These are phyloP conservation scores for Carex arenaria DNA, from an alignment of 202 grass and related monocot genomes.

Conservation along the genomic window DNA sequence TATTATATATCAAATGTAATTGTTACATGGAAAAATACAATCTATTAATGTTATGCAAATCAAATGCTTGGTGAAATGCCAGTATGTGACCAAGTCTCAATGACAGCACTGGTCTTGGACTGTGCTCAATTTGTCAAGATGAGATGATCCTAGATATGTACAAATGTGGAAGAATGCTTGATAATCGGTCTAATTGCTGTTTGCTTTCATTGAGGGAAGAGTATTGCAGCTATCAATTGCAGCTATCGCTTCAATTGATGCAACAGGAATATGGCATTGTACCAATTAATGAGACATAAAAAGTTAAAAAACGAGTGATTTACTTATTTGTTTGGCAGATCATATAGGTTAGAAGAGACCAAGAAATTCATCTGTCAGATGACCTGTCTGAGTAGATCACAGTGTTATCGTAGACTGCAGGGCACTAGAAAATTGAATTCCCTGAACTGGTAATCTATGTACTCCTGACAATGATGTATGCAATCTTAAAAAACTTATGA, in stretches of 20 bases:
- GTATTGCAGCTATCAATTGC: not conserved
- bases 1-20: constrained; percentile 65
- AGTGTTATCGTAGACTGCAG: not conserved
- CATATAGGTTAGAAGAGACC: constrained; percentile 44
- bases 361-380: constrained; percentile 57
- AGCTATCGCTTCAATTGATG: constrained; percentile 44
- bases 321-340: constrained; percentile 70
- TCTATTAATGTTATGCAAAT: constrained; percentile 47
- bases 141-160: constrained; percentile 51
- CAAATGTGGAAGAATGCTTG: constrained; percentile 53
- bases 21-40: constrained; percentile 42
- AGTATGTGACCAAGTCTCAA: constrained; percentile 43
- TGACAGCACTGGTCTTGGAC: constrained; percentile 51
- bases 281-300: constrained; percentile 46
- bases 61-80: constrained; percentile 45
- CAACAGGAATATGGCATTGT: constrained; percentile 30
- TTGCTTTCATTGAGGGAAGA: constrained; percentile 54
- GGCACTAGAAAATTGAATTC: constrained; percentile 28
- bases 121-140: constrained; percentile 55
- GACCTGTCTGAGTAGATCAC: constrained; percentile 27
- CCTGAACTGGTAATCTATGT: constrained; percentile 60
- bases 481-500: constrained; percentile 34
- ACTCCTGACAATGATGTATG: constrained; percentile 56
- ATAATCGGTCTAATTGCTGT: constrained; percentile 62
- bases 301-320: constrained; percentile 46